A percentile compares a stretch with the other conserved stretches of the same genome.
phyloP scores from a whole-genome alignment of 306 rosid species.

The Cicer bijugum region DNA sequence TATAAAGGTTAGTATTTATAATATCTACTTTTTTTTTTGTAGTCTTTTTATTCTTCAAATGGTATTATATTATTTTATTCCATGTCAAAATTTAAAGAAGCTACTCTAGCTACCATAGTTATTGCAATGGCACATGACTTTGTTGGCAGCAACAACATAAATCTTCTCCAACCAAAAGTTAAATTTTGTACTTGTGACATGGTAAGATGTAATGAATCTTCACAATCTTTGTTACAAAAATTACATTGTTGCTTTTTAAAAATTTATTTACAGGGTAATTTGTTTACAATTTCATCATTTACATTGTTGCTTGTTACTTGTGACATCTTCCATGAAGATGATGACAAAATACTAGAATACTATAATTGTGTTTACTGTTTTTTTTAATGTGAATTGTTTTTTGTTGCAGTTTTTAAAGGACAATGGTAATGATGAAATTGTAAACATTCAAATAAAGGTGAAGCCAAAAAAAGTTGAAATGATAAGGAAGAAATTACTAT shows the following conservation, averaged over 20 bases:
- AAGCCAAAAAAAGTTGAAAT: slow-evolving; percentile 56
- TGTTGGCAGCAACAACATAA: slow-evolving; percentile 89
- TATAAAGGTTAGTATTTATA: too few relatives aligned
- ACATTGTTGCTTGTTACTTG: slow-evolving; percentile 68
- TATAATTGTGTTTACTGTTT: slow-evolving; percentile 42
- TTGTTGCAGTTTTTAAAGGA: slow-evolving; percentile 74
- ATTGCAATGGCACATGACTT: slow-evolving; percentile 93
- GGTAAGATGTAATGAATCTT: slow-evolving; percentile 49
- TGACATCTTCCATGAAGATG: slow-evolving; percentile 77
- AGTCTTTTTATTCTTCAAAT: too few relatives aligned
- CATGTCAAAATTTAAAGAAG: too few relatives aligned
- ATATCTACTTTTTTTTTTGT: too few relatives aligned
- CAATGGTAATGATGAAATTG: slow-evolving; percentile 77
- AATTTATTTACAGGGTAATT: neutral
- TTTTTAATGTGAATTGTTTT: slow-evolving; percentile 12
- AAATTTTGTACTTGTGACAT: slow-evolving; percentile 91
- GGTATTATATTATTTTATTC: too few relatives aligned
- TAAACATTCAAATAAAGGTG: slow-evolving; percentile 68
- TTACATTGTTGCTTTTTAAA: neutral
- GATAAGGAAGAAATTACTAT: slow-evolving; percentile 72
- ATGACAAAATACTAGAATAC: slow-evolving; percentile 84
- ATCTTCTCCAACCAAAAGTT: slow-evolving; percentile 85
- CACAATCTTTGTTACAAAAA: neutral
- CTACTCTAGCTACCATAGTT: slow-evolving; percentile 68
- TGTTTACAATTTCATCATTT: slow-evolving; percentile 73